Evolutionary conservation across 1,284 basidiomycete genomes (phyloP).

Genomic region (Thecaphora thlaspeos): DNA sequence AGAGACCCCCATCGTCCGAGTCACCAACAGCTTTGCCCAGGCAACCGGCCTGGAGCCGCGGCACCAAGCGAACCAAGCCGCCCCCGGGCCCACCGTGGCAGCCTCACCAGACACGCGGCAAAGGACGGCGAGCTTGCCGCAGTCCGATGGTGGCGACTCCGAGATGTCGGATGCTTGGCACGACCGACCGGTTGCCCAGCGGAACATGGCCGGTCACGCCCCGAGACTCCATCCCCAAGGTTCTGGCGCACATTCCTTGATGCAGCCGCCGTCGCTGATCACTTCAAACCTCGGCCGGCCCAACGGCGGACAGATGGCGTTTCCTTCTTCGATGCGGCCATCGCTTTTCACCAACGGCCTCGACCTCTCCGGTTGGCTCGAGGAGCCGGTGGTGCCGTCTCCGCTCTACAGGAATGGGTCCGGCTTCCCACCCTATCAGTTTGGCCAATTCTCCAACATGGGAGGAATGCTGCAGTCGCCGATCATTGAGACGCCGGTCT

Average conservation of each 20-base stretch:
- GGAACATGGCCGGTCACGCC: too few species aligned
- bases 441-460: slow-evolving; percentile 2
- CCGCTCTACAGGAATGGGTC: slow-evolving; percentile 52
- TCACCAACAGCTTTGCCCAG: slow-evolving; percentile 10
- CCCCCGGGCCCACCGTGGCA: slow-evolving; percentile 14
- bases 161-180: slow-evolving; percentile 12
- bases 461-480: slow-evolving; percentile 28
- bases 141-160: slow-evolving; percentile 12
- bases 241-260: too few species aligned
- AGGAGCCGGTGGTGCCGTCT: slow-evolving; percentile 54
- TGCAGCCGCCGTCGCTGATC: slow-evolving; percentile 22
- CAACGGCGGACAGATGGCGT: background rate
- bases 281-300: slow-evolving; percentile 31
- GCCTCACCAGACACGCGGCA: slow-evolving; percentile 16
- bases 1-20: slow-evolving; percentile 39
- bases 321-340: slow-evolving; percentile 22
- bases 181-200: too few species aligned
- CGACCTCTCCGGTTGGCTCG: slow-evolving; percentile 54
- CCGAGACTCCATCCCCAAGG: too few species aligned
- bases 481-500: slow-evolving; percentile 23
- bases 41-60: too few species aligned
- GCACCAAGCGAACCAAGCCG: slow-evolving; percentile 2
- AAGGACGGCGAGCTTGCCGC: slow-evolving; percentile 24
- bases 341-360: slow-evolving; percentile 18
- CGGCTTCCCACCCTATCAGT: slow-evolving; percentile 19